A percentile compares a stretch with the other conserved stretches of the same genome.
Evolutionary conservation across 177 flowering plant species (phyloP).

Genomic region (Vitis hybrid): DNA sequence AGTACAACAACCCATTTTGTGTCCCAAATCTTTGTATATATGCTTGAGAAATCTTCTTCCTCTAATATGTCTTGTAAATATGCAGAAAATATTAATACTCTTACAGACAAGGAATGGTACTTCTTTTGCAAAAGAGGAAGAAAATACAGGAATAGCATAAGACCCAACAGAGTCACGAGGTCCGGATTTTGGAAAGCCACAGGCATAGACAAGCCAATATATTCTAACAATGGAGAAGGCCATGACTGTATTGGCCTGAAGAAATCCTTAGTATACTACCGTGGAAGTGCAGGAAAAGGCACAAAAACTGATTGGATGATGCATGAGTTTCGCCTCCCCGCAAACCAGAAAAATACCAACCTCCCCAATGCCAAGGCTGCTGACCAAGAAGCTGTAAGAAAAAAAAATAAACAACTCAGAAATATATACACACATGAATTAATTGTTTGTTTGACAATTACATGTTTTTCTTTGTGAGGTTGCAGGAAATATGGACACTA

Average conservation of each 20-base stretch:
- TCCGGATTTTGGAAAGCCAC: constrained; percentile 54
- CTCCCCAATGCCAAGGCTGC: not conserved
- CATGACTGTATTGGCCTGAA: constrained; percentile 35
- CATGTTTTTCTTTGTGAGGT: not conserved
- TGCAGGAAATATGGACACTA: constrained; percentile 60
- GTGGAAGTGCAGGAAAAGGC: constrained; percentile 45
- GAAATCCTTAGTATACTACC: constrained; percentile 42
- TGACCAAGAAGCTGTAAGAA: constrained; percentile 31
- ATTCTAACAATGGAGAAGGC: constrained; percentile 8
- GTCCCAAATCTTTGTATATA: no score
- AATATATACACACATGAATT: no score
- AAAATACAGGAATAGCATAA: constrained; percentile 41
- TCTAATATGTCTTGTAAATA: no score
- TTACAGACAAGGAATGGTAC: constrained; percentile 32
- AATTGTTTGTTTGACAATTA: no score
- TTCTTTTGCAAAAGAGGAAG: constrained; percentile 43
- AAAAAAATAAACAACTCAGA: not conserved
- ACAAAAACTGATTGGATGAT: constrained; percentile 52
- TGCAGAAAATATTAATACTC: no score
- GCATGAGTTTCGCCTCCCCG: constrained; percentile 45
- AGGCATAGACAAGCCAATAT: constrained; percentile 40
- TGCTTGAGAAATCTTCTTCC: no score
- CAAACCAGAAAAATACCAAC: not conserved
- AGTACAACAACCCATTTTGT: no score
- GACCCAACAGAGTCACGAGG: constrained; percentile 43